Evolutionary conservation across 139 green algal genomes (phyloP), one percentile per base, ranked within the genome.

Genomic region (Astrephomene gubernaculifera): DNA sequence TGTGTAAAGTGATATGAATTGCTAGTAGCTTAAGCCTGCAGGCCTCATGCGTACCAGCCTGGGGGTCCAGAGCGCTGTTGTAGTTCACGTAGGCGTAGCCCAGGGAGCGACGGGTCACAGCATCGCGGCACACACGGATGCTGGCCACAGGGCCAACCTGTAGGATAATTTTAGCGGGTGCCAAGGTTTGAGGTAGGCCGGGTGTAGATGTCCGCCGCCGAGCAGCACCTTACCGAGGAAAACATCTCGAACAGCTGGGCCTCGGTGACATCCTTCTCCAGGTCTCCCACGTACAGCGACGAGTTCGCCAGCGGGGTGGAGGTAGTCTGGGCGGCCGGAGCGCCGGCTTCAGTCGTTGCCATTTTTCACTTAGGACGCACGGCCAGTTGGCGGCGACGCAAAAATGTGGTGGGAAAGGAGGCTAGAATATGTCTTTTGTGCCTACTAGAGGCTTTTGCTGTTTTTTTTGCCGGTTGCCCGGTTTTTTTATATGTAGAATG

Each of bases 71-170:
- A 10, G 90, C 88, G 69, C 86, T 89, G 89, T 98, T 98, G 94
- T 96, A 99, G 92, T 99, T 99, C 27, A 99, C 96, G 82, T 99
- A 99, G 25, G 95, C 96, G 76, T 99, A 99, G 88, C 96, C 96
- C 81, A 99, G 90, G 2, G 96, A 98, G 84, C 95, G 94, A 79
- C 95, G 93, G 33, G 96, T 98, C 21, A 98, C 95, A 24, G 96
- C 93, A 86, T 99, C 96, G 31, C 96, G 95, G 94, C 96, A 99
- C 31, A 99, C 95, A 65, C 95, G 93, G 86, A 99, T 97, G 79
- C 95, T 98, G 35, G 93, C 93, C 25, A 99, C 96, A 31, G 95
- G 95, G 45, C 96, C 96, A 35, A 98, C 89, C 96, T 99, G 93
- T 14, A 39, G 24, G 45, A 43, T 41, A 39, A 70, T 73, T 5